Base-by-base conservation (phyloP, 176 grass and related monocot species). In the Miscanthus lutarioriparius region DNA sequence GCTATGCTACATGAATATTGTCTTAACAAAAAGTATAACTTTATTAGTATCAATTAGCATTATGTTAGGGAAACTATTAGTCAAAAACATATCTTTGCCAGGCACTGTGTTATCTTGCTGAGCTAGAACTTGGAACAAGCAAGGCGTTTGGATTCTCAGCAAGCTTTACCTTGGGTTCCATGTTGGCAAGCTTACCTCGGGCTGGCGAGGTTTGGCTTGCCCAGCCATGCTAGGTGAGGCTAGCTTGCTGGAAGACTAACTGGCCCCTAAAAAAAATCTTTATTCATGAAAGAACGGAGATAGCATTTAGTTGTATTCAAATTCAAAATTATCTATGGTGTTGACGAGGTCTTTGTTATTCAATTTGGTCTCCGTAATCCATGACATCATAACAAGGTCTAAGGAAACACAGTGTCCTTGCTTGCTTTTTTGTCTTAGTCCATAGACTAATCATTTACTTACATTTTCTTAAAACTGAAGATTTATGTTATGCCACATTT, bases 401-500 rank as follows among this genome's bases (percentile, higher is more conserved):
- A 56, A 22, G 27, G 79, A 72, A 76, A 65, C 77, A n/a, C n/a
- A 15, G 3, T n/a, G 15, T 51, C 10, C 19, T 80, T 88, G 1
- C 64, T 85, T 32, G 19, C 3, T 10, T 78, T 53, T 48, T 53
- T 51, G 47, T 51, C 47, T 17, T 51, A 51, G n/a, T 17, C 16
- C 15, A 51, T 19, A 67, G 58, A 82, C 49, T 38, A 82, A 28
- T 88, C 6, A 32, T 66, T 79, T 91, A 32, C 15, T 43, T 67
- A 36, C 7, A 51, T 70, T 80, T 77, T 63, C 12, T 74, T 56
- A 19, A 89, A 25, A 69, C 14, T 22, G 2, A 20, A 67, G 51
- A 62, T 26, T 62, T 26, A 27, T 72, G 23, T 76, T 25, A 19
- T 84, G 49, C 5, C 7, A 73, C 26, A 65, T 38, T 9, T 48